These are phyloP conservation scores for Boletus edulis DNA, from an alignment of 768 basidiomycete genomes.

Conservation along the genomic window DNA sequence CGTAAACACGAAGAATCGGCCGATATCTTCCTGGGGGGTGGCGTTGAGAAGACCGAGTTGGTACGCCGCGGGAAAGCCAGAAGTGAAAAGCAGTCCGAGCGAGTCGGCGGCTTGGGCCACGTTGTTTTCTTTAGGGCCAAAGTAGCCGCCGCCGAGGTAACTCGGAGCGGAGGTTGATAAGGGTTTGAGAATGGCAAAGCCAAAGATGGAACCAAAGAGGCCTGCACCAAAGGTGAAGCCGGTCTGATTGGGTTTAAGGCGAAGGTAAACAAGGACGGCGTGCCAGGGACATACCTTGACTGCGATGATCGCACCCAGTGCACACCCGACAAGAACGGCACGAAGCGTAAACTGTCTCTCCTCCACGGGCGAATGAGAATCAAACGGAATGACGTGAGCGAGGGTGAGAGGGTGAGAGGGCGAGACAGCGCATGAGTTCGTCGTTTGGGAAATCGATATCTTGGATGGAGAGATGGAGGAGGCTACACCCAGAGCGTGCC, in stretches of 20 bases:
- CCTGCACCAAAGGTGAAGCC: conserved; percentile 66
- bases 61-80: too few relatives aligned
- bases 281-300: conserved; percentile 40
- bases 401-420: conserved; percentile 5
- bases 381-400: conserved; percentile 40
- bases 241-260: conserved; percentile 32
- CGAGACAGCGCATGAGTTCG: conserved; percentile 20
- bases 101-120: conserved; percentile 43
- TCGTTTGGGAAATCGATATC: conserved; percentile 15
- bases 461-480: conserved; percentile 12
- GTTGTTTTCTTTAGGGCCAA: conserved; percentile 62
- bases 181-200: conserved; percentile 57
- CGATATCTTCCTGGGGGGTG: too few relatives aligned
- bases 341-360: conserved; percentile 53
- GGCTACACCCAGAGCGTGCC: conserved; percentile 10
- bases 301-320: conserved; percentile 53
- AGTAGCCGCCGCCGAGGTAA: conserved; percentile 48
- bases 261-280: background rate
- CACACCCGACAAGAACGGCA: conserved; percentile 49
- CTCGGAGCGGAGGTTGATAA: conserved; percentile 47
- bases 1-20: too few relatives aligned
- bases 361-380: conserved; percentile 39
- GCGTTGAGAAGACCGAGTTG: too few relatives aligned
- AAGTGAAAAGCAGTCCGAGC: conserved; percentile 32
- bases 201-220: conserved; percentile 43